Percentiles rank a stretch among this genome's conserved stretches.
Evolutionary conservation across 164 flowering plant genomes (phyloP).

Genomic region (Umbellularia californica): DNA sequence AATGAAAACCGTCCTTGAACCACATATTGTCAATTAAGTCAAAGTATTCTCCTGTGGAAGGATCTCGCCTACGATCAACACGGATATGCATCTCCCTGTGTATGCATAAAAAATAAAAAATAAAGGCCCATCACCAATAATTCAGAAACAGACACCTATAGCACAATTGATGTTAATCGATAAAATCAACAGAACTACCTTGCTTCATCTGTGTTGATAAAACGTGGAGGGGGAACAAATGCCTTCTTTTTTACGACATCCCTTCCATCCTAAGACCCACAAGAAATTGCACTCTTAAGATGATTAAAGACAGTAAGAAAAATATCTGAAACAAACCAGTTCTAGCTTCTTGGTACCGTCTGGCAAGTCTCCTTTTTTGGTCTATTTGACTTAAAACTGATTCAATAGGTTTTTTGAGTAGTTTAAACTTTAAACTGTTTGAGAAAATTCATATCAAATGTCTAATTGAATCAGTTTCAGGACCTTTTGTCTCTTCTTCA

Average conservation of each 20-base stretch:
- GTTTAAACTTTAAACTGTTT: no score
- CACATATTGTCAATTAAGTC: slow-evolving; percentile 67
- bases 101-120: slow-evolving; percentile 7
- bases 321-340: not conserved
- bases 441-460: no score
- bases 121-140: not conserved
- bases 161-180: not conserved
- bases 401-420: no score
- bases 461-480: no score
- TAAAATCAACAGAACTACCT: slow-evolving; percentile 39
- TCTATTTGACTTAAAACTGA: no score
- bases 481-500: no score
- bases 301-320: not conserved
- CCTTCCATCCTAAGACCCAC: slow-evolving; percentile 69
- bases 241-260: slow-evolving; percentile 83
- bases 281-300: not conserved
- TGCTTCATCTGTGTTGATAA: slow-evolving; percentile 84
- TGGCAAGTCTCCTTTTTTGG: no score
- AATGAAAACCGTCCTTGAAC: slow-evolving; percentile 83
- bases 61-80: slow-evolving; percentile 75
- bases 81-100: slow-evolving; percentile 78
- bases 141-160: not conserved
- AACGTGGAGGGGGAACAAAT: slow-evolving; percentile 89
- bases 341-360: not conserved
- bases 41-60: slow-evolving; percentile 62